Base-by-base conservation (phyloP, 2,329 filamentous ascomycete genomes). In the Tympanopsis confertula region DNA sequence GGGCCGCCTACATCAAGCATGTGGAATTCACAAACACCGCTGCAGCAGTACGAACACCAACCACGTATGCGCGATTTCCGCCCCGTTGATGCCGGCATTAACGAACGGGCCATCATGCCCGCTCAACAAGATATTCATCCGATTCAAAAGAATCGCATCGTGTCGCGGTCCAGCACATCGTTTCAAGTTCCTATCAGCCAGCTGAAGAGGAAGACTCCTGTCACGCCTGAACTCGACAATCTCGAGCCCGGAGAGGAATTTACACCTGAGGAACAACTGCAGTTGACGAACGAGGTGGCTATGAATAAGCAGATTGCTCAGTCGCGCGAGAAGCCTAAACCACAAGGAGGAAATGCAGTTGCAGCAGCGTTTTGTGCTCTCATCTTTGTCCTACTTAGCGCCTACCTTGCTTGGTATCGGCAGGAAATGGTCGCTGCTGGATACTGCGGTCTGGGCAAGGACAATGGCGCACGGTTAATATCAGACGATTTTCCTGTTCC, bases 401-500 rank as follows among this genome's bases (percentile, higher is more conserved):
- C 81, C 1, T 86, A 94, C 45, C 81, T 71, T 19, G 74, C 74
- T 5, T 91, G 88, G 74, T 98, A 88, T 65, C 72, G 89, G 36
- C 86, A 94, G 54, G 91, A 98, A 59, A 96, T 96, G 68, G 66
- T 94, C n/a, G 82, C 86, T 13, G 86, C 96, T 15, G 91, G 93
- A 22, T 98, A 94, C 54, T 98, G 91, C 54, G 87, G 88, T 12
- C 73, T 94, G 38, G 91, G 83, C 18, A 74, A 79, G 38, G 58
- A 61, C 39, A 61, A 58, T 56, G 54, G 60, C 5, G 48, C 53
- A 2, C 52, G 57, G 1, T 45, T 62, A 18, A 47, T 63, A 13
- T 58, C 63, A 35, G 43, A 70, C 7, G 71, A 77, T 20, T 65
- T 82, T 12, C 68, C 74, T 18, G 66, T 94, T 15, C 88, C 89